Evolutionary conservation across 176 grass and related monocot species (phyloP).

Genomic region (Oropetium thomaeum): DNA sequence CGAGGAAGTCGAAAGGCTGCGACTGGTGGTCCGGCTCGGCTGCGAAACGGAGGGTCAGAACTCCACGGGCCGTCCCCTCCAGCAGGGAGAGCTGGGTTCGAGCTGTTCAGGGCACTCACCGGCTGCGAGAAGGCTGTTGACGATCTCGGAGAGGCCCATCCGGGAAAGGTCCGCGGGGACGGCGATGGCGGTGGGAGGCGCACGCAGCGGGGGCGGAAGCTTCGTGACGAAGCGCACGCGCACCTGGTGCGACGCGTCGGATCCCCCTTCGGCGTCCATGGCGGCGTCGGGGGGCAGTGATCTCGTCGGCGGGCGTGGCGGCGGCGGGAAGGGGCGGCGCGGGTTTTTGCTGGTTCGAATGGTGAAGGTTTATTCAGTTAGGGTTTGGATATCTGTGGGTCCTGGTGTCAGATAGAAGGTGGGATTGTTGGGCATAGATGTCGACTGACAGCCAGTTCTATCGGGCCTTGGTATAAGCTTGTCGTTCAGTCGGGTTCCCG

Average conservation of each 20-base stretch:
- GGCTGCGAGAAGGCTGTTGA: constrained; percentile 57
- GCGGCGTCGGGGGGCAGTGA: neutral
- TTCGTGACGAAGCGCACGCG: constrained; percentile 89
- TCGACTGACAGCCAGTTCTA: too few relatives aligned
- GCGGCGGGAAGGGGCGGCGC: neutral
- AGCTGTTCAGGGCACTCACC: constrained; percentile 26
- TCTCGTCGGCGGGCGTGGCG: constrained; percentile 2
- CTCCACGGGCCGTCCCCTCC: neutral
- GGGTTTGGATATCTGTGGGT: constrained; percentile 38
- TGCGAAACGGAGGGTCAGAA: constrained; percentile 27
- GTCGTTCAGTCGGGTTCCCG: too few relatives aligned
- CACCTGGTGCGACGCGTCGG: constrained; percentile 66
- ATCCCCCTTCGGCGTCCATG: constrained; percentile 40
- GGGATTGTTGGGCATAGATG: too few relatives aligned
- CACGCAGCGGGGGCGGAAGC: constrained; percentile 48
- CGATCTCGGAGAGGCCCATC: constrained; percentile 87
- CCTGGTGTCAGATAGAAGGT: neutral
- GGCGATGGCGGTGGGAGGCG: constrained; percentile 50
- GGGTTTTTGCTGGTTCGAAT: constrained; percentile 31
- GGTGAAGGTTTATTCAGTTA: constrained; percentile 24
- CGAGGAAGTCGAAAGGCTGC: constrained; percentile 89
- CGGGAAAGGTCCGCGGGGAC: constrained; percentile 75
- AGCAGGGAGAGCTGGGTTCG: neutral
- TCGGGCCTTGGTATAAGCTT: too few relatives aligned
- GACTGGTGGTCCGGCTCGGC: constrained; percentile 55